Evolutionary conservation across 139 green algal species (phyloP), one percentile per base, ranked within the genome.

Genomic region (Yamagishiella unicocca): DNA sequence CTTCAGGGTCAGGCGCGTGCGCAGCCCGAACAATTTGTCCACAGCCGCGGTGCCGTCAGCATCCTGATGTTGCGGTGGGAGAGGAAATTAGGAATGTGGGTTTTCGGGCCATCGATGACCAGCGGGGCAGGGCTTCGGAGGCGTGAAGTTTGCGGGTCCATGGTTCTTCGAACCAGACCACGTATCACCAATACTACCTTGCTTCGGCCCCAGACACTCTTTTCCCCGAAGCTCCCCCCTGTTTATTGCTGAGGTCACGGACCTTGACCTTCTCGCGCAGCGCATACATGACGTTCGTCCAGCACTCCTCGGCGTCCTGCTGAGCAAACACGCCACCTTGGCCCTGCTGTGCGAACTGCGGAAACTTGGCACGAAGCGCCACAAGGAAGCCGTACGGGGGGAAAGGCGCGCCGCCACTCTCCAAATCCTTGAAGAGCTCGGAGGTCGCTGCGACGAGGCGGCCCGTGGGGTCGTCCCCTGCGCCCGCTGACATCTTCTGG

Each of bases 301-400:
- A 99, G 92, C 98, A 99, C 91, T 99, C 98, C 92, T 99, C 98
- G 24, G 98, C 98, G 87, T 99, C 98, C 93, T 99, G 97, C 93
- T 99, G 98, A 91, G 95, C 96, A 91, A 94, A 97, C 27, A 91
- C 83, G 38, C 97, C 96, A 35, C 91, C 89, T 43, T 89, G 54
- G 45, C 87, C 89, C 72, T 87, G 89, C 90, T 99, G 94, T 19
- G 91, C 96, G 91, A 99, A 99, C 92, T 99, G 98, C 21, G 98
- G 98, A 87, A 95, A 99, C 46, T 89, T 90, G 58, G 95, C 77
- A 14, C 98, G 93, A 82, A 99, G 88, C 33, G 92, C 90, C 58
- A 96, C 85, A 33, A 98, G 92, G 84, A 99, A 99, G 22, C 62
- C 89, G 77, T 85, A 97, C 22, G 97, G 97, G 14, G 93, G 71